Base-by-base conservation (phyloP, 129 eudicot genomes). In the Flaveria sonorensis region DNA sequence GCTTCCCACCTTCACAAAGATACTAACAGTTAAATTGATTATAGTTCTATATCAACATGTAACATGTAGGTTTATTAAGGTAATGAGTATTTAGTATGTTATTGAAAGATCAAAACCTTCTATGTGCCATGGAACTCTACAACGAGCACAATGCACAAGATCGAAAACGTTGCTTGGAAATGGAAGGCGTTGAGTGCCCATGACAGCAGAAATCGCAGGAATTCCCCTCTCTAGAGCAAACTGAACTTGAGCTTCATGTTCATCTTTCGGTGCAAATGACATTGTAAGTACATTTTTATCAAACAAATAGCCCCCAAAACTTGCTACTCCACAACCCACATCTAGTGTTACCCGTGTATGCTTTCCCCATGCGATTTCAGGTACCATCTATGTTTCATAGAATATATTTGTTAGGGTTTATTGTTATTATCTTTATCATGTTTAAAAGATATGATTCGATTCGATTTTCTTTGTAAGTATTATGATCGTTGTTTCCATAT, bases 221-320 rank as follows among this genome's bases (percentile, higher is more conserved):
- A 92, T 92, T 20, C 97, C 97, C 64, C 97, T 87, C 67, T 92
- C 96, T 0, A 92, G 88, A 66, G 97, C 97, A 77, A 92, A 89
- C 68, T 92, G 97, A 42, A 92, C 88, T 80, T 92, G 97, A 57
- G 96, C 97, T 75, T 86, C 92, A 40, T 89, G 96, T 83, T 89
- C 93, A 75, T 92, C 97, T 83, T 89, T 92, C 8, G 96, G 97
- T 5, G 96, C 96, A 83, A 92, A 88, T 45, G 97, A 89, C 81
- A 92, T 79, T 63, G 97, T 53, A 28, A 89, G 87, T 79, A 92
- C 96, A 46, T 86, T 86, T 81, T 83, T 89, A 0, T 89, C 93
- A 11, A 92, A 89, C 30, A 92, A 86, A 24, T 28, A 92, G 18
- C 97, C 97, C 3, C 96, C 96, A 73, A 92, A 89, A 77, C 96